Evolutionary conservation across 495 filamentous ascomycete species (phyloP), one percentile per base, ranked within the genome.

Genomic region (Bacidia gigantensis): DNA sequence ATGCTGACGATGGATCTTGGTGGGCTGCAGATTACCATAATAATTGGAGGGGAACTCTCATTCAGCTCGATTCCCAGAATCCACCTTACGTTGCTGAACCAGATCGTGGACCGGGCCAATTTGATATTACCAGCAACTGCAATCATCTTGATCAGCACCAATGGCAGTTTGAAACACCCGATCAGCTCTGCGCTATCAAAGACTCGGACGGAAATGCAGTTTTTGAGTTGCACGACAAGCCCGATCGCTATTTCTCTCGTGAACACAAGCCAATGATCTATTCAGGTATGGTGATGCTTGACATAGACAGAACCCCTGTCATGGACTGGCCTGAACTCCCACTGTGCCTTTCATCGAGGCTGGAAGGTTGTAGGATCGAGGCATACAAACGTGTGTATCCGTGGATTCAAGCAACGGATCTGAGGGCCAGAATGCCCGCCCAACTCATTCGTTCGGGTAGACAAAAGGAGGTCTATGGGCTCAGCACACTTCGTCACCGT

Each of bases 351-450:
- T 55, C 47, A 0, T 54, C 52, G 0, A 26, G 51, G 21, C 2
- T 58, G 2, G 56, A 58, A 52, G 56, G 56, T 0, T 38, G 40
- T 21, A 20, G 56, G 0, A 42, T 58, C 0, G 56, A 58, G 26
- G 43, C 48, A 0, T 2, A 55, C 0, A 17, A 46, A 20, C 52
- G 56, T 0, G 50, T 51, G 2, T 26, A 45, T 7, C 47, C 52
- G 2, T 40, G 49, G 49, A 51, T 58, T 25, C 46, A 46, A 5
- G 38, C 50, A 11, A 46, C 52, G 1, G 46, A 58, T 17, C 38
- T 58, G 1, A 22, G 56, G 21, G 56, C 52, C 0, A 22, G 56
- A 0, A 51, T 51, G 48, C 56, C 51, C 17, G 26, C 43, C 3
- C 9, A 1, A 11, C 20, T 50, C 11, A 23, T 12, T 0, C 25